Base-by-base conservation (phyloP, 2,329 filamentous ascomycete species). In the Xylaria polymorpha region DNA sequence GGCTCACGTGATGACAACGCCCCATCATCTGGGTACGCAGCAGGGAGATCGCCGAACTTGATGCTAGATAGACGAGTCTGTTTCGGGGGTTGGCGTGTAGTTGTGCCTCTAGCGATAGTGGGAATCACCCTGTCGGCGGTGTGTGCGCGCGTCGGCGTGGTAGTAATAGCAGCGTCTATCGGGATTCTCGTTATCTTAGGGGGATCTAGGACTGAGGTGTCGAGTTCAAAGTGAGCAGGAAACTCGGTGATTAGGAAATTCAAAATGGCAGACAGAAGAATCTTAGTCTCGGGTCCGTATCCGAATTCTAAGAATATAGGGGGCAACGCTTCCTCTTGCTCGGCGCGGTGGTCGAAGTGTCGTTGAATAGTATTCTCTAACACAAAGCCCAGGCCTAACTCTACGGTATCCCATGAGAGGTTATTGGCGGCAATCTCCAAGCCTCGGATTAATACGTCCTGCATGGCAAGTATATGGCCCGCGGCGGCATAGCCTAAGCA, bases 31-130 rank as follows among this genome's bases (percentile, higher is more conserved):
- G 80, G 78, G 56, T 73, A 75, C 4, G 76, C 72, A 67, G 70
- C 81, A 59, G 74, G 87, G 22, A 91, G 81, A 72, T 93, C 90
- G n/a, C 91, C 91, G 74, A 94, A 94, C 69, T 89, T 88, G 61
- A 94, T 92, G 70, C 85, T 86, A 69, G 85, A 87, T 12, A 92
- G 81, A 32, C 89, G 86, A 46, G 85, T 84, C 60, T 88, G 79
- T 61, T 80, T 83, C 8, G 76, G 77, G 60, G 75, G 78, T 55
- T 78, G 79, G 25, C 81, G 73, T 46, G 61, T 61, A 41, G 50
- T 75, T 8, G 81, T 79, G 57, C 79, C 82, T 66, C 79, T 78
- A 78, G 81, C 81, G 80, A 81, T 81, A 29, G 76, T 71, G 35
- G 77, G 76, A 4, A 70, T 57, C 22, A 66, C 83, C 61, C 82